Evolutionary conservation across 2,329 filamentous ascomycete genomes (phyloP).

Genomic region (Pochonia chlamydosporia): DNA sequence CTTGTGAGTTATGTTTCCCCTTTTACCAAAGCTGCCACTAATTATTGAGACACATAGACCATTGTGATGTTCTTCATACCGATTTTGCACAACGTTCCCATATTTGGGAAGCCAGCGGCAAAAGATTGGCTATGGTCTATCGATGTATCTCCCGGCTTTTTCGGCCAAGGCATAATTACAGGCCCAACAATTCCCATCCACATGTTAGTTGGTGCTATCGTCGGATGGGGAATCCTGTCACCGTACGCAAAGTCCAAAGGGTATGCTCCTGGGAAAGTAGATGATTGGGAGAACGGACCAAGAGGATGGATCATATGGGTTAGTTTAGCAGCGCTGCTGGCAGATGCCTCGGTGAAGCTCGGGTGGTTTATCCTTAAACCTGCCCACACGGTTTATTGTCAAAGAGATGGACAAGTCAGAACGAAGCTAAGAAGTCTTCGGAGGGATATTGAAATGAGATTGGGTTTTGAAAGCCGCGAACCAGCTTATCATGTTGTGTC

Average conservation of each 20-base stretch:
- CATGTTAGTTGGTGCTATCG: conserved; percentile 1
- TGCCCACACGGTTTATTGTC: background rate
- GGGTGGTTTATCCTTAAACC: background rate
- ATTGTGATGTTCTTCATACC: conserved; percentile 1
- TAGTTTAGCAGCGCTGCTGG: background rate
- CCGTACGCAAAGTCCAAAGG: background rate
- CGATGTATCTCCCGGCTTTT: background rate
- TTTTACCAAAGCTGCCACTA: background rate
- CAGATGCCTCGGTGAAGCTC: background rate
- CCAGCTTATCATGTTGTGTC: background rate
- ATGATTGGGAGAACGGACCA: conserved; percentile 2
- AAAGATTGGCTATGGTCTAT: background rate
- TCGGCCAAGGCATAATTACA: conserved; percentile 4
- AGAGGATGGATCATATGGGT: conserved; percentile 6
- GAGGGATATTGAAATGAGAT: background rate
- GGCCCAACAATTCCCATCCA: background rate
- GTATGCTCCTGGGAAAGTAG: background rate
- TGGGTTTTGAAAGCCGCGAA: background rate
- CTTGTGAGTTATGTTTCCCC: background rate
- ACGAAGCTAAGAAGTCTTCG: background rate
- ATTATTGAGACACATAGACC: background rate
- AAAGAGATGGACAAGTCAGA: background rate
- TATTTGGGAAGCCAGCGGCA: background rate
- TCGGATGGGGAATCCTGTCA: conserved; percentile 5
- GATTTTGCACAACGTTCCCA: background rate